phyloP scores from a whole-genome alignment of 768 basidiomycete species.

The Tulasnella sp. region DNA sequence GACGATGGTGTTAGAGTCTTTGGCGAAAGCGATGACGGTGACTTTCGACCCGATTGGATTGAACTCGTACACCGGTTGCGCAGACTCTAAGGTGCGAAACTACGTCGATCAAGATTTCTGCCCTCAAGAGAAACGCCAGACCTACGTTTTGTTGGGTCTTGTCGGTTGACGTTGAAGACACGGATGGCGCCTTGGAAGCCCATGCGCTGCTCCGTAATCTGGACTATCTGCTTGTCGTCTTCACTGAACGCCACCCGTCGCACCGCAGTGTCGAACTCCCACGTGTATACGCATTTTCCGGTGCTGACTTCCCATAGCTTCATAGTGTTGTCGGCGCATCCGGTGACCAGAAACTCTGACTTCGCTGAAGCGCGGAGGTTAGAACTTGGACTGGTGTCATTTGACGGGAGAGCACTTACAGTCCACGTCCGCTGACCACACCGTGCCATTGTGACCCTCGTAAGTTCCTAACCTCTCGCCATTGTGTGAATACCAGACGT shows the following conservation, averaged over 20 bases:
- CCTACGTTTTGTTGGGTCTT: conserved; percentile 75
- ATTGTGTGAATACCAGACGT: conserved; percentile 96
- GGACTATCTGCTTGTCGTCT: conserved; percentile 71
- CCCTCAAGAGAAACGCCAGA: conserved; percentile 16
- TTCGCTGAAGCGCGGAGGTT: conserved; percentile 40
- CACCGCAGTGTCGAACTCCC: conserved; percentile 98
- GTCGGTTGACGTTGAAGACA: conserved; percentile 76
- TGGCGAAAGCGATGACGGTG: conserved; percentile 90
- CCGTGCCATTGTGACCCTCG: conserved; percentile 87
- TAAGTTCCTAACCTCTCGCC: conserved; percentile 96
- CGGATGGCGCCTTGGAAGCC: conserved; percentile 84
- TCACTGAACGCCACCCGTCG: conserved; percentile 91
- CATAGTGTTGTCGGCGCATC: conserved; percentile 88
- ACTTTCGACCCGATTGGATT: conserved; percentile 88
- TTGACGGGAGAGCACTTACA: conserved; percentile 40
- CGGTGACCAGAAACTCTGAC: conserved; percentile 78
- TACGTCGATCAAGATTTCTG: background rate
- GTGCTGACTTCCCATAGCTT: conserved; percentile 80
- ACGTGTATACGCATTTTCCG: conserved; percentile 85
- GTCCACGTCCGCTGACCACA: conserved; percentile 96
- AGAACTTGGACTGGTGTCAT: background rate
- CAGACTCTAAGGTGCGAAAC: conserved; percentile 43
- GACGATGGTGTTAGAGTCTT: conserved; percentile 63
- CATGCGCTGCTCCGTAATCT: conserved; percentile 96
- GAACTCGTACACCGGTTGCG: conserved; percentile 67